Evolutionary conservation across 495 filamentous ascomycete genomes (phyloP).

Genomic region (Penicillium herquei): DNA sequence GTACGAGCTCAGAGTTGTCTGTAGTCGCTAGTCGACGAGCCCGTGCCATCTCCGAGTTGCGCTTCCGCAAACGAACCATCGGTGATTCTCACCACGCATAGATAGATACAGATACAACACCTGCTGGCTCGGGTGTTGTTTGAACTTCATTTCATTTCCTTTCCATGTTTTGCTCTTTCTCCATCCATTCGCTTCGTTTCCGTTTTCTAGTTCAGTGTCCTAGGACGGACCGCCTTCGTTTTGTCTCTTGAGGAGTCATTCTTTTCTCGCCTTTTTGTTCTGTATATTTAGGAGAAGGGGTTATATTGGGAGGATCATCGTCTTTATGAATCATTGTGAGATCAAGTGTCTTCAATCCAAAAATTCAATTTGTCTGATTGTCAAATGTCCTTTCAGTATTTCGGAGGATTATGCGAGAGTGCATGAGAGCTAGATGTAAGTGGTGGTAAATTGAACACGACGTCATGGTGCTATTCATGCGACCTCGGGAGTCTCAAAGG

Average conservation of each 20-base stretch:
- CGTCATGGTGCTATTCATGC: no score
- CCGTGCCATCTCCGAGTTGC: slow-evolving; percentile 32
- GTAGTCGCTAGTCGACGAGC: slow-evolving; percentile 29
- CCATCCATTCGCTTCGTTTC: slow-evolving; percentile 11
- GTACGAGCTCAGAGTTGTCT: slow-evolving; percentile 45
- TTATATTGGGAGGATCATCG: slow-evolving; percentile 5
- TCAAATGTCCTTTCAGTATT: no score
- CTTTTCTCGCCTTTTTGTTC: slow-evolving; percentile 11
- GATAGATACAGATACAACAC: slow-evolving; percentile 7
- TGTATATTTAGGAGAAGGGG: slow-evolving; percentile 25
- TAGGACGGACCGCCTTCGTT: slow-evolving; percentile 17
- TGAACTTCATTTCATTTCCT: slow-evolving; percentile 3
- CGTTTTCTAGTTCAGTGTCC: slow-evolving; percentile 4
- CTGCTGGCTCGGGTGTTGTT: slow-evolving; percentile 22
- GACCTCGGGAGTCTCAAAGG: no score
- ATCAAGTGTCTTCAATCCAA: neutral
- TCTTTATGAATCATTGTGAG: no score
- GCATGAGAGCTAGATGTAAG: no score
- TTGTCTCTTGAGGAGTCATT: slow-evolving; percentile 14
- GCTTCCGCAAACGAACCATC: slow-evolving; percentile 29
- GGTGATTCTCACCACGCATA: slow-evolving; percentile 25
- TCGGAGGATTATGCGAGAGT: no score
- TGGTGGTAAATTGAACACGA: no score
- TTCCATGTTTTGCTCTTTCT: slow-evolving; percentile 7
- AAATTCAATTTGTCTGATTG: no score